These are phyloP conservation scores for Moesziomyces aphidis DNA, from an alignment of 1,284 basidiomycete genomes.

Conservation along the genomic window DNA sequence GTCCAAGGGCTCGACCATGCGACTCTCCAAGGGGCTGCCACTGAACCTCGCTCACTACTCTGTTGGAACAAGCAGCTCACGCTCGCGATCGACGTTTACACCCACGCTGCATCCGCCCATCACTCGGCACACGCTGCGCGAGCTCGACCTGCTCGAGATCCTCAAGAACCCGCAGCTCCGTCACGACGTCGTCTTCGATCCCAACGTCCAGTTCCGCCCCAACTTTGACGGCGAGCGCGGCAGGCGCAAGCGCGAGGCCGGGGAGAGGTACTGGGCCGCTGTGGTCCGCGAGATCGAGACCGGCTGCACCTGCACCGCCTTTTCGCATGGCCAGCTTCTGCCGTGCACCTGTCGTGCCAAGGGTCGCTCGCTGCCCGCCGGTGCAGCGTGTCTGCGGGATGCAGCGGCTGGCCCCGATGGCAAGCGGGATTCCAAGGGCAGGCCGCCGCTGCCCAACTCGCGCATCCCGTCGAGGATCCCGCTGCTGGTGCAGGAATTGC, in stretches of 20 bases:
- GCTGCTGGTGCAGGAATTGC: constrained; percentile 79
- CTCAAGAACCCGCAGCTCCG: constrained; percentile 89
- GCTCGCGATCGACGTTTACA: constrained; percentile 41
- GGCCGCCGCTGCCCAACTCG: constrained; percentile 8
- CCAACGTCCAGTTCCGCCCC: constrained; percentile 68
- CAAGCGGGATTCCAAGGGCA: neutral
- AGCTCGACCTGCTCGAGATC: constrained; percentile 86
- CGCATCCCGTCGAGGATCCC: constrained; percentile 78
- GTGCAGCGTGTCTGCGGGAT: neutral
- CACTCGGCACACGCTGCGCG: constrained; percentile 83
- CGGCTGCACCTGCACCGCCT: constrained; percentile 86
- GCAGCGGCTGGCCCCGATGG: neutral
- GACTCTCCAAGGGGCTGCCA: constrained; percentile 16
- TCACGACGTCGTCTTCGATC: constrained; percentile 87
- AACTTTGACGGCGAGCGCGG: constrained; percentile 70
- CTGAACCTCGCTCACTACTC: constrained; percentile 26
- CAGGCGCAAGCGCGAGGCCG: constrained; percentile 78
- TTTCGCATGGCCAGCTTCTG: constrained; percentile 69
- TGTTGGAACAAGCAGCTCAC: constrained; percentile 14
- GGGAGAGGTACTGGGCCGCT: constrained; percentile 87
- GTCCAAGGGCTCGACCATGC: constrained; percentile 1
- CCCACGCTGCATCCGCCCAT: constrained; percentile 81
- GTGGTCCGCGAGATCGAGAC: constrained; percentile 80
- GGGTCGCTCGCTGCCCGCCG: constrained; percentile 8
- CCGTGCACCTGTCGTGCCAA: constrained; percentile 65